These are phyloP conservation scores for Fusarium albosuccineum DNA, from an alignment of 2,329 filamentous ascomycete genomes.

Conservation along the genomic window DNA sequence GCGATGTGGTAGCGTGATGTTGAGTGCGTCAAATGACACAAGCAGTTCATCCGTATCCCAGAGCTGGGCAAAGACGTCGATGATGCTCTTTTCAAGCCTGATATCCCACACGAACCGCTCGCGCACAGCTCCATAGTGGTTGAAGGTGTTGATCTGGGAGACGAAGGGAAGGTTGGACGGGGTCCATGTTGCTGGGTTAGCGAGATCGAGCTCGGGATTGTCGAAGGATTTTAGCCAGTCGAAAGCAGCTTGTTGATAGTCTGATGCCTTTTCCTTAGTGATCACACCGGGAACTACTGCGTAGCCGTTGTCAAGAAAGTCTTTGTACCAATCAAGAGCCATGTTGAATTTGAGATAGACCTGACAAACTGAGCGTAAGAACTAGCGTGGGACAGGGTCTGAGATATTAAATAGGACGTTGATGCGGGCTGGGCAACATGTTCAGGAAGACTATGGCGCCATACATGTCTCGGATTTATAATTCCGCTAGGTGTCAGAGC, in stretches of 20 bases:
- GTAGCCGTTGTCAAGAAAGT: conserved; percentile 2
- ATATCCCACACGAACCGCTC: conserved; percentile 1
- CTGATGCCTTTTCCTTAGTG: background rate
- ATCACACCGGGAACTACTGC: background rate
- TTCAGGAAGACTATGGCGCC: too few relatives aligned
- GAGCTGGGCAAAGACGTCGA: background rate
- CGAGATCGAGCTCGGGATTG: background rate
- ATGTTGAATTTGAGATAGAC: background rate
- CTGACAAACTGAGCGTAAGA: too few relatives aligned
- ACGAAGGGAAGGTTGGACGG: background rate
- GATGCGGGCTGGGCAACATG: too few relatives aligned
- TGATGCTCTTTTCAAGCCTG: background rate
- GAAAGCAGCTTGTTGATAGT: background rate
- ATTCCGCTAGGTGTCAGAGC: too few relatives aligned
- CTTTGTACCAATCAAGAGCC: background rate
- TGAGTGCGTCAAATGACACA: conserved; percentile 1
- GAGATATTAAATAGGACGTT: too few relatives aligned
- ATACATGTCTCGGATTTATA: too few relatives aligned
- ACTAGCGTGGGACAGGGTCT: too few relatives aligned
- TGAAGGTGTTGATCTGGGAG: background rate
- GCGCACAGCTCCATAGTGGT: background rate
- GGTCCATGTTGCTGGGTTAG: background rate
- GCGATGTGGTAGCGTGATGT: background rate
- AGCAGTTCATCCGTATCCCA: background rate
- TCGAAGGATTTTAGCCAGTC: conserved; percentile 2